phyloP scores from a whole-genome alignment of 2,329 filamentous ascomycete species.

The Penicillium hordei region DNA sequence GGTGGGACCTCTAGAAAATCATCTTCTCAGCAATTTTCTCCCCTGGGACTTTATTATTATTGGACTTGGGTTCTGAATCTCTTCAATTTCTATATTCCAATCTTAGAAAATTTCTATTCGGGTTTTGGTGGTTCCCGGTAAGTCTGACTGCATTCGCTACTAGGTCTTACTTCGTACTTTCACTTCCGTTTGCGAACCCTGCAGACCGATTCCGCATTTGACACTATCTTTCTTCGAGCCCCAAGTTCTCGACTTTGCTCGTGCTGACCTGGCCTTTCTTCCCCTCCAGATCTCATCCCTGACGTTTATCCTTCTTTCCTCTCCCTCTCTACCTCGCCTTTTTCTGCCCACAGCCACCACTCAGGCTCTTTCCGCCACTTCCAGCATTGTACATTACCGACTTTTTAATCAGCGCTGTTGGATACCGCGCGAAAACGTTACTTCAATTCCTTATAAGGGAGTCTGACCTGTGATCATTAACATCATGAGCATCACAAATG shows the following conservation, averaged over 20 bases:
- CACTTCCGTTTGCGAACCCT: conserved; percentile 11
- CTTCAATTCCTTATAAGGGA: conserved; percentile 26
- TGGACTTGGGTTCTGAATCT: neutral
- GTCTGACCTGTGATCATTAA: conserved; percentile 28
- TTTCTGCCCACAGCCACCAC: conserved; percentile 11
- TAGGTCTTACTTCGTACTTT: neutral
- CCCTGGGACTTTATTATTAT: neutral
- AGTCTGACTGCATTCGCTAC: conserved; percentile 6
- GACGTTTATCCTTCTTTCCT: neutral
- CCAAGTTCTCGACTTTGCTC: neutral
- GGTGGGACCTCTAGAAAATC: conserved; percentile 21
- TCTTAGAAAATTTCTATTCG: neutral
- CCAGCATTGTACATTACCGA: conserved; percentile 21
- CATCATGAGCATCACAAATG: conserved; percentile 45
- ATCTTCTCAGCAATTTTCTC: conserved; percentile 24
- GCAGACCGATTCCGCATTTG: conserved; percentile 9
- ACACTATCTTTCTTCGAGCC: neutral
- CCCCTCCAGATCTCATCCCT: neutral
- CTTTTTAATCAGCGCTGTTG: conserved; percentile 21
- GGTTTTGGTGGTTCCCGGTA: conserved; percentile 20
- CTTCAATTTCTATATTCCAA: conserved; percentile 5
- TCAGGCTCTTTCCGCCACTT: conserved; percentile 17
- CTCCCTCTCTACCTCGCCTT: neutral
- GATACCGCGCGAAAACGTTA: conserved; percentile 12
- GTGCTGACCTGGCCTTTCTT: conserved; percentile 3